Conservation (phyloP, 1,284 basidiomycete species). For the Ganoderma multipileum region DNA sequence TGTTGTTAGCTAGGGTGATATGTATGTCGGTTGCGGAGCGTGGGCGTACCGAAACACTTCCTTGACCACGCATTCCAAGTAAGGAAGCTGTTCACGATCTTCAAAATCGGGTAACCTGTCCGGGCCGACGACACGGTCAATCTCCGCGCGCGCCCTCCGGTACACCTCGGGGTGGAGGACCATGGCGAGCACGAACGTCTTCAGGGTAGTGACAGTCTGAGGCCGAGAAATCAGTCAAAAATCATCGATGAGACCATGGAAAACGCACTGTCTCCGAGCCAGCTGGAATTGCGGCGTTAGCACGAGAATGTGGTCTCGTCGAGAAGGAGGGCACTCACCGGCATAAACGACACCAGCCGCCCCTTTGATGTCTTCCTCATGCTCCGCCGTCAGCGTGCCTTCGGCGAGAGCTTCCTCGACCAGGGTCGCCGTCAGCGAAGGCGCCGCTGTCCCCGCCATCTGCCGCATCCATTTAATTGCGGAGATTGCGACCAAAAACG, state of each 20-base stretch:
- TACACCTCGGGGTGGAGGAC: constrained; percentile 37
- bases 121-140: constrained; percentile 40
- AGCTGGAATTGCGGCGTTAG: constrained; percentile 20
- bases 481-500: not conserved
- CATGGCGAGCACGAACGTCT: constrained; percentile 37
- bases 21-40: not conserved
- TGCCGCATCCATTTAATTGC: constrained; percentile 9
- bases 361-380: constrained; percentile 36
- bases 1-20: not conserved
- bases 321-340: constrained; percentile 24
- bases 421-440: constrained; percentile 32
- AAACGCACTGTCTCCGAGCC: constrained; percentile 33
- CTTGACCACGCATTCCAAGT: constrained; percentile 43
- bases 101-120: constrained; percentile 42
- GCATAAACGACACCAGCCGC: constrained; percentile 35
- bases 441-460: constrained; percentile 33
- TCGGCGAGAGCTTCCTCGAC: constrained; percentile 30
- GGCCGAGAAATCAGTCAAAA: not conserved
- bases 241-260: not conserved
- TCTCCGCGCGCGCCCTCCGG: constrained; percentile 40
- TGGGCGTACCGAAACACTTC: constrained; percentile 35
- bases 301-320: not conserved
- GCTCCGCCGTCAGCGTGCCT: constrained; percentile 25
- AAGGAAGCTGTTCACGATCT: constrained; percentile 42
- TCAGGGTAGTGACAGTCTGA: constrained; percentile 34